Conservation (phyloP, 805 yeast species). For the Ogataea degrootiae region DNA sequence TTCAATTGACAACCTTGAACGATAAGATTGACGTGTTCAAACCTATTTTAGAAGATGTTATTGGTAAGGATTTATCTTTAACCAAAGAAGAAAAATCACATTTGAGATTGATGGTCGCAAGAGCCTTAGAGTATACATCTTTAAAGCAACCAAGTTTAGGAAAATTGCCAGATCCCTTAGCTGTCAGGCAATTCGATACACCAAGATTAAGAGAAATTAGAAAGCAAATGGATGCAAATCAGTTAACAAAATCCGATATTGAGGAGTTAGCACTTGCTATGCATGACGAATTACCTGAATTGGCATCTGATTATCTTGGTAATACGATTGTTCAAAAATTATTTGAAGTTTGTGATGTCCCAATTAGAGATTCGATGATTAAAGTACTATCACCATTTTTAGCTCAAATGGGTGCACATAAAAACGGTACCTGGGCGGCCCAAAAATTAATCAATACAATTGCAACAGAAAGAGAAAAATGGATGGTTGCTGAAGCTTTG, state of each 20-base stretch:
- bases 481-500: conserved; percentile 62
- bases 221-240: conserved; percentile 58
- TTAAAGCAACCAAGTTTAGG: conserved; percentile 52
- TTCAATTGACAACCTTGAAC: conserved; percentile 16
- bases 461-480: conserved; percentile 50
- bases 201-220: conserved; percentile 85
- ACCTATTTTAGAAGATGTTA: conserved; percentile 11
- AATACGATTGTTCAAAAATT: conserved; percentile 93
- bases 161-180: conserved; percentile 69
- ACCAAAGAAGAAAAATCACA: conserved; percentile 41
- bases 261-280: conserved; percentile 81
- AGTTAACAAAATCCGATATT: conserved; percentile 53
- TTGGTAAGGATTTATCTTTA: conserved; percentile 24
- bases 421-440: conserved; percentile 99
- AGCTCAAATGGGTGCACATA: conserved; percentile 91
- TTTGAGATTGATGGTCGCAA: conserved; percentile 41
- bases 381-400: conserved; percentile 71
- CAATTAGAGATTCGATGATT: conserved; percentile 76
- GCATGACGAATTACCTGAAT: conserved; percentile 84
- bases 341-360: conserved; percentile 65
- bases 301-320: conserved; percentile 90
- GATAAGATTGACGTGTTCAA: conserved; percentile 19
- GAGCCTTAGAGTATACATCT: conserved; percentile 40
- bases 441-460: conserved; percentile 87
- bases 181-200: conserved; percentile 74